Evolutionary conservation across 768 basidiomycete species (phyloP).

Genomic region (Pleurotus djamor): DNA sequence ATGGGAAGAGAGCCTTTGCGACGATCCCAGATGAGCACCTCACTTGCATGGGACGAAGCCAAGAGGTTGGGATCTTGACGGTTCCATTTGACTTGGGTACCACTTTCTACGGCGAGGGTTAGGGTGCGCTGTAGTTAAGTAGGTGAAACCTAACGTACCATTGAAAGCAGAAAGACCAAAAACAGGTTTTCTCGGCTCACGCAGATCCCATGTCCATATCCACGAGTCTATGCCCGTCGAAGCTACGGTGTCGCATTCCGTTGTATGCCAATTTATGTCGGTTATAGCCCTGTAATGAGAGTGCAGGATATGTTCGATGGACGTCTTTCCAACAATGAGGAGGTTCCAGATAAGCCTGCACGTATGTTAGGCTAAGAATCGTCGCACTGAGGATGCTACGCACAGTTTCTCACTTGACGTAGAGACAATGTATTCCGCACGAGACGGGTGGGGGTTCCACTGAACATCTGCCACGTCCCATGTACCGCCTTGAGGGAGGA

Average conservation of each 20-base stretch:
- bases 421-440: slow-evolving; percentile 81
- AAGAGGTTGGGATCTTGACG: slow-evolving; percentile 81
- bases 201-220: slow-evolving; percentile 93
- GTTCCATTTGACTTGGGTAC: slow-evolving; percentile 98
- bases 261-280: slow-evolving; percentile 96
- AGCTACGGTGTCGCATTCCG: slow-evolving; percentile 80
- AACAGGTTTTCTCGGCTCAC: slow-evolving; percentile 65
- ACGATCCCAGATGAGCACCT: slow-evolving; percentile 93
- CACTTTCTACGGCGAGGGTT: slow-evolving; percentile 53
- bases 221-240: slow-evolving; percentile 94
- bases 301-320: slow-evolving; percentile 81
- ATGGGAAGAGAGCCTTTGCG: slow-evolving; percentile 89
- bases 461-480: slow-evolving; percentile 96
- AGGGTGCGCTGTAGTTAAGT: too few relatives aligned
- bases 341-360: slow-evolving; percentile 92
- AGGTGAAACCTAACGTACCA: slow-evolving; percentile 18
- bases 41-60: slow-evolving; percentile 85
- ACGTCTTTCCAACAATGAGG: slow-evolving; percentile 65
- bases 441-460: slow-evolving; percentile 83
- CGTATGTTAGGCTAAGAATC: background rate
- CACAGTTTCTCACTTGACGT: slow-evolving; percentile 89
- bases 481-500: slow-evolving; percentile 93
- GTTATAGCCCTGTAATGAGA: slow-evolving; percentile 96
- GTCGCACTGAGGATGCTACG: slow-evolving; percentile 17
- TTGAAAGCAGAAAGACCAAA: slow-evolving; percentile 64